A percentile compares a stretch with the other conserved stretches of the same genome.
phyloP scores from a whole-genome alignment of 2,329 filamentous ascomycete species.

The Calycina marina region DNA sequence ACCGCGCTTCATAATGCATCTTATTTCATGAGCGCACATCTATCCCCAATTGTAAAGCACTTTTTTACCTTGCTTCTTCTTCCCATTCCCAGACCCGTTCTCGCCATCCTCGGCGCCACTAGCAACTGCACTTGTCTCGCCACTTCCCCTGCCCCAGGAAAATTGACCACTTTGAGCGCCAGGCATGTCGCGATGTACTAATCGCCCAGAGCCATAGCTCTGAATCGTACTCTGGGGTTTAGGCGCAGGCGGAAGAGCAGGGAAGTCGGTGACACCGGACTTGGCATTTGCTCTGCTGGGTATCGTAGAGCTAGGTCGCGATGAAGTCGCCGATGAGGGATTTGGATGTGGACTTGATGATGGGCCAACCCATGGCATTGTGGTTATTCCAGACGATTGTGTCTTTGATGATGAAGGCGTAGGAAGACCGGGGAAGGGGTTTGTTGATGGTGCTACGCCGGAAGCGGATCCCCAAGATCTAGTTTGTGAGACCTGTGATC shows the following conservation, averaged over 20 bases:
- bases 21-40: too few species aligned
- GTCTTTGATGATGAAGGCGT: slow-evolving; percentile 14
- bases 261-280: slow-evolving; percentile 49
- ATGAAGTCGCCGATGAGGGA: slow-evolving; percentile 16
- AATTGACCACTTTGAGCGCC: slow-evolving; percentile 8
- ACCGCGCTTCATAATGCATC: too few species aligned
- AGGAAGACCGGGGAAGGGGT: slow-evolving; percentile 30
- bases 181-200: slow-evolving; percentile 27
- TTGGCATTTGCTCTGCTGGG: slow-evolving; percentile 3
- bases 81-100: slow-evolving; percentile 27
- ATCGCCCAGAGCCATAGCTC: slow-evolving; percentile 42
- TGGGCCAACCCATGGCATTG: slow-evolving; percentile 23
- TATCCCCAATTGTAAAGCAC: slow-evolving; percentile 46
- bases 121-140: slow-evolving; percentile 5
- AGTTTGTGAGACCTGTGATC: slow-evolving; percentile 39
- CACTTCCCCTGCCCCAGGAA: slow-evolving; percentile 14
- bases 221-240: slow-evolving; percentile 51
- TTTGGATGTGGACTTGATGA: slow-evolving; percentile 24
- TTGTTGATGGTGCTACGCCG: slow-evolving; percentile 14
- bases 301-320: slow-evolving; percentile 8
- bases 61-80: slow-evolving; percentile 47
- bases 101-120: slow-evolving; percentile 12
- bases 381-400: slow-evolving; percentile 16
- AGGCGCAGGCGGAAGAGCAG: slow-evolving; percentile 64
- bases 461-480: slow-evolving; percentile 38